Evolutionary conservation across 768 basidiomycete species (phyloP), one percentile per base, ranked within the genome.

Genomic region (Clitopilus passeckerianus): DNA sequence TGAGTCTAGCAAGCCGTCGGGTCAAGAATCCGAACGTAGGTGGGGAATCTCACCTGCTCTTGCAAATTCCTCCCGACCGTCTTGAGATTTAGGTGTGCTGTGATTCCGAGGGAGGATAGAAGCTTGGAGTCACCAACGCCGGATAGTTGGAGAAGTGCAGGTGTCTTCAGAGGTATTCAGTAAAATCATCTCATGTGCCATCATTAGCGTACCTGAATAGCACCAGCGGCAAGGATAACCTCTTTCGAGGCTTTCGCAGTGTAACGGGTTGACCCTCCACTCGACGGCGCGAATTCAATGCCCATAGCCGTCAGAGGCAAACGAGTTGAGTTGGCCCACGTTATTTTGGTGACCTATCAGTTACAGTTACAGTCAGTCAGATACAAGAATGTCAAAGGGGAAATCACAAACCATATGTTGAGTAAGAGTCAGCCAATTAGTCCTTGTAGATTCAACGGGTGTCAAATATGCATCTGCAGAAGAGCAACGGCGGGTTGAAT

Each of bases 51-150:
- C 54, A 75, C 77, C 71, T 83, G 82, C 63, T 85, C 84, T 66
- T 85, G 83, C 20, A 86, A 73, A 65, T 86, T 85, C 68, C 75
- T 76, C 5, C 83, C 83, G 3, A 85, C 82, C 2, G 75, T 77
- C 61, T 75, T 75, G 23, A 84, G 69, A 57, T 82, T 69, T 35
- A 84, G 70, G 15, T 72, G 67, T 4, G 78, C 75, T 10, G 63
- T 65, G 65, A 86, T 82, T 0, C 78, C 81, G 16, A 85, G 71
- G 1, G 76, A 71, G 0, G 64, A 65, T 0, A 86, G 77, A n/a
- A 80, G 44, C 10, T 66, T 66, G 0, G 79, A 68, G 65, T 84
- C 81, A 1, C 54, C 54, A 5, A 22, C 16, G 46, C 60, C 60
- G 5, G 57, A 58, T 6, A 61, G 33, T 24, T 61, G 57, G 18